Evolutionary conservation across 2,329 filamentous ascomycete genomes (phyloP).

Genomic region (Huntiella moniliformis): DNA sequence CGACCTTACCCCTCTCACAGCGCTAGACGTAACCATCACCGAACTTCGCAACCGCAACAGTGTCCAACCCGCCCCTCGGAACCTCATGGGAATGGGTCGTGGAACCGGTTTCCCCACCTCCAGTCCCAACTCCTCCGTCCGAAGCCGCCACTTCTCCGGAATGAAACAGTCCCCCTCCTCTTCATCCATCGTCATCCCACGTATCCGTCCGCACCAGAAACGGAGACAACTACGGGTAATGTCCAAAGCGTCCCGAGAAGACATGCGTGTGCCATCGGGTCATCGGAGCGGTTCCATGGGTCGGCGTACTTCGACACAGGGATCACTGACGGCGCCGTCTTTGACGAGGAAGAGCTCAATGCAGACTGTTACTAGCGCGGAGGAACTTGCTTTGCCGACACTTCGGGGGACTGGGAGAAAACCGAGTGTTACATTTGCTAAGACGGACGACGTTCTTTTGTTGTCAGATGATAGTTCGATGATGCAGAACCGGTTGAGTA

Average conservation of each 20-base stretch:
- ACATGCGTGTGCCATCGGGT: conserved; percentile 4
- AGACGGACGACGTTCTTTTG: conserved; percentile 9
- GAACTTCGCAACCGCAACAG: conserved; percentile 41
- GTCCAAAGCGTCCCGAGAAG: conserved; percentile 10
- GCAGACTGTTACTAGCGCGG: background rate
- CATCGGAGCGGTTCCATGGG: background rate
- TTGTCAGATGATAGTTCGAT: conserved; percentile 9
- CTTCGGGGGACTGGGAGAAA: conserved; percentile 3
- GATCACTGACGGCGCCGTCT: too few species aligned
- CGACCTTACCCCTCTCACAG: conserved; percentile 13
- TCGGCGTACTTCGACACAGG: too few species aligned
- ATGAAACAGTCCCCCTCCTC: background rate
- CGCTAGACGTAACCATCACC: conserved; percentile 26
- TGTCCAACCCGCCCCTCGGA: conserved; percentile 24
- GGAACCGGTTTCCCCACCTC: conserved; percentile 15
- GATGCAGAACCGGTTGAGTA: conserved; percentile 7
- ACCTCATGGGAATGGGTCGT: conserved; percentile 1
- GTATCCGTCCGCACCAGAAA: background rate
- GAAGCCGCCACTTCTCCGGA: background rate
- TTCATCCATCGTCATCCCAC: background rate
- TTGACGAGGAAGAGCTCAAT: conserved; percentile 2
- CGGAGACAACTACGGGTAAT: conserved; percentile 7
- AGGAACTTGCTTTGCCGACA: background rate
- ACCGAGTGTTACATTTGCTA: conserved; percentile 10
- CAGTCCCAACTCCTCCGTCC: conserved; percentile 17